Evolutionary conservation across 192 early-diverging fungal genomes (phyloP).

Genomic region (Entomortierella beljakovae): DNA sequence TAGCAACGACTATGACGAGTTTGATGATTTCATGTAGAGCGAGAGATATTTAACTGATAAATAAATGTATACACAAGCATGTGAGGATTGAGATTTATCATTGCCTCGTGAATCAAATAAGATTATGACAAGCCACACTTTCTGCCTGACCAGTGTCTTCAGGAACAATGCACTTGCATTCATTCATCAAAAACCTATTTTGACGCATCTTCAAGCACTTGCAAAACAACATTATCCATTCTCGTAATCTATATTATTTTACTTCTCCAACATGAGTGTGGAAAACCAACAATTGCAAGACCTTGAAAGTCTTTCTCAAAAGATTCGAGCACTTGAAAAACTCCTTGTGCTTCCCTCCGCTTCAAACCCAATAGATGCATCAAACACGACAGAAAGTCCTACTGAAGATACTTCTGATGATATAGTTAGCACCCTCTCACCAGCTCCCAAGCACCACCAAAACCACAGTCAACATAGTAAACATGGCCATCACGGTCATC

Average conservation of each 20-base stretch:
- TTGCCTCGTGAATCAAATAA: neutral
- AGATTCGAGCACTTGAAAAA: slow-evolving; percentile 29
- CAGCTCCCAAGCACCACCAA: neutral
- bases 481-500: neutral
- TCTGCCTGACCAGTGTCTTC: too few species aligned
- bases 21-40: slow-evolving; percentile 24
- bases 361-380: neutral
- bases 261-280: too few species aligned
- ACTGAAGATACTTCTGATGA: slow-evolving; percentile 27
- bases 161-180: too few species aligned
- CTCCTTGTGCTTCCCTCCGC: slow-evolving; percentile 11
- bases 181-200: neutral
- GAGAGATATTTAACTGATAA: neutral
- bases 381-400: slow-evolving; percentile 20
- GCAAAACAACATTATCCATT: neutral
- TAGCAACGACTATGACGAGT: slow-evolving; percentile 54
- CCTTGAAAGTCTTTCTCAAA: slow-evolving; percentile 43
- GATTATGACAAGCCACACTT: too few species aligned
- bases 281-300: slow-evolving; percentile 34
- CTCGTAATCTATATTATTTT: too few species aligned
- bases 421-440: slow-evolving; percentile 25
- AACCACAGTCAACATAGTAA: slow-evolving; percentile 4
- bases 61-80: neutral
- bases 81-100: neutral
- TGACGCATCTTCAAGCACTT: neutral